Base-by-base conservation (phyloP, 805 yeast species). In the Helenozyma baotianmanensis region DNA sequence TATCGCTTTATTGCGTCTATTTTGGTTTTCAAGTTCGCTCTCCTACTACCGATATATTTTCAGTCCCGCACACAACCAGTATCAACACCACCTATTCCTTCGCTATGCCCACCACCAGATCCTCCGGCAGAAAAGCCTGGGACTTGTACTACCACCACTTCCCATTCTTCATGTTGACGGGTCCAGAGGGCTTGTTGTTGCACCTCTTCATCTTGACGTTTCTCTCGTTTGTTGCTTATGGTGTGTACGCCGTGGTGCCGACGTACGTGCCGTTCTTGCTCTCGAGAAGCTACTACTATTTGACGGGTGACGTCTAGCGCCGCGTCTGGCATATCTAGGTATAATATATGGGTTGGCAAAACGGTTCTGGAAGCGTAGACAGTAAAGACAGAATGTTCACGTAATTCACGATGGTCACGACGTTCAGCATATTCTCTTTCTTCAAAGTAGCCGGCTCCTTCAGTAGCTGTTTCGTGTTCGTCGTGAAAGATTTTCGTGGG, bases 161-260 rank as follows among this genome's bases (percentile, higher is more conserved):
- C 38, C 78, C 78, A 10, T 63, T 62, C 41, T 62, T 54, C 51
- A 72, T 72, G 76, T 59, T 72, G 57, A 72, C 78, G 15, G 55
- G 50, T 28, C 53, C 58, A 21, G 78, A 72, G 53, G 50, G 64
- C 14, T 38, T 57, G 56, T 32, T 44, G 25, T 37, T 46, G 31
- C 48, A 46, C 29, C 34, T 44, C 14, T 46, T 41, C 30, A 29
- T 46, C 17, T 23, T 42, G 23, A 30, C 47, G 18, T 43, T 44
- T 32, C 30, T 46, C 21, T 33, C 39, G 17, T 42, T 46, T 21
- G 40, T 44, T 10, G 48, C 34, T 2, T 46, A 42, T 25, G 50
- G 48, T 14, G 30, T 46, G 25, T 46, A 41, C 33, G 34, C 39
- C 27, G 39, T 36, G 27, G 32, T 56, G 27, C 60, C 60, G 6